A percentile compares a stretch with the other conserved stretches of the same genome.
phyloP scores from a whole-genome alignment of 2,329 filamentous ascomycete species.

The Tolypocladium ovalisporum region DNA sequence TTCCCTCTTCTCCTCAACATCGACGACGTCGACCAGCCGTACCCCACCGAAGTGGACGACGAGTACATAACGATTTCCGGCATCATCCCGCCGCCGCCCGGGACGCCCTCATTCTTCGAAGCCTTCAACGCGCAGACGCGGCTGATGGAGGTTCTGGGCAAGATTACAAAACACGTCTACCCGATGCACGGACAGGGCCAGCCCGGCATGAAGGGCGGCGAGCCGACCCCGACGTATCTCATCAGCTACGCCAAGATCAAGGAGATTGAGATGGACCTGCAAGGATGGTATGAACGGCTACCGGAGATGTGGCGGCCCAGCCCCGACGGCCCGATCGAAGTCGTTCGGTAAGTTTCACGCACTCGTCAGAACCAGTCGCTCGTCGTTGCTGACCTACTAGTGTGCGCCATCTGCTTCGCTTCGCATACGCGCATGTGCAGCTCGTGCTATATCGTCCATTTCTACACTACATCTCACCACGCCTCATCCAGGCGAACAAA shows the following conservation, averaged over 20 bases:
- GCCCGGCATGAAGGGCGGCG: conserved; percentile 29
- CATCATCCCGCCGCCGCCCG: conserved; percentile 43
- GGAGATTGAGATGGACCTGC: conserved; percentile 52
- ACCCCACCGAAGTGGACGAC: conserved; percentile 55
- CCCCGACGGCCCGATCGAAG: conserved; percentile 61
- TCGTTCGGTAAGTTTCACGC: conserved; percentile 53
- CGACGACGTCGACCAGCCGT: conserved; percentile 57
- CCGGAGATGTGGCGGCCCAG: conserved; percentile 72
- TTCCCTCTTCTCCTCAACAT: conserved; percentile 52
- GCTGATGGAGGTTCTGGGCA: conserved; percentile 52
- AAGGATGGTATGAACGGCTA: conserved; percentile 53
- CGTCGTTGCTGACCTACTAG: conserved; percentile 16
- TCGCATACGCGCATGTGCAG: conserved; percentile 75
- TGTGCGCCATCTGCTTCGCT: conserved; percentile 64
- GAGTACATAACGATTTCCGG: conserved; percentile 52
- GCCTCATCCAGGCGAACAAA: conserved; percentile 40
- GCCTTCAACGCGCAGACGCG: conserved; percentile 56
- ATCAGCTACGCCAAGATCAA: conserved; percentile 54
- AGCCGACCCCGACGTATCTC: conserved; percentile 41
- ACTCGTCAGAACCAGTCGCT: background rate
- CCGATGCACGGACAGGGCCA: conserved; percentile 47
- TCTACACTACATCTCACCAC: conserved; percentile 68
- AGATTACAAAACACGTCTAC: conserved; percentile 56
- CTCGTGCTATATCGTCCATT: conserved; percentile 77
- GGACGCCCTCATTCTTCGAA: conserved; percentile 47